Conservation (phyloP, 2,329 filamentous ascomycete species). For the Fusarium irregulare region DNA sequence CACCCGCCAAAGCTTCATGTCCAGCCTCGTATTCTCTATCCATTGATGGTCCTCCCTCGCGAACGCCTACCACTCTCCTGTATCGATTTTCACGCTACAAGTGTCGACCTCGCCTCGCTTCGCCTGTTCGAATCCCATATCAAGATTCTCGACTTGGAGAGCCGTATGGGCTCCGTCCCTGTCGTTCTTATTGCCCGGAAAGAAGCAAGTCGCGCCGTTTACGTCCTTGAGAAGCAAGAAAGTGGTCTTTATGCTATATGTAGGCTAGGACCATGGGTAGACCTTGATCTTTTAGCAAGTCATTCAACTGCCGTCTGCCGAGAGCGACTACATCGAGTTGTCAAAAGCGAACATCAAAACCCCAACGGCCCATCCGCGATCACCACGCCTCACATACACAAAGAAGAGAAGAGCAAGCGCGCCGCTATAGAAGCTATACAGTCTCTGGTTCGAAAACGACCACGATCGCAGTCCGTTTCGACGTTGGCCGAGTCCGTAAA, state of each 20-base stretch:
- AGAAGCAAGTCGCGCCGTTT: slow-evolving; percentile 64
- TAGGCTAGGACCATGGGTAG: slow-evolving; percentile 74
- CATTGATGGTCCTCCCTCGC: slow-evolving; percentile 71
- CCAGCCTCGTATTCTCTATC: slow-evolving; percentile 67
- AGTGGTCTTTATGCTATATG: slow-evolving; percentile 73
- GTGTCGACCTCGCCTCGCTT: slow-evolving; percentile 62
- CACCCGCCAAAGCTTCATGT: slow-evolving; percentile 64
- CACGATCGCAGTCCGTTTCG: slow-evolving; percentile 58
- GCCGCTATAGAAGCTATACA: slow-evolving; percentile 73
- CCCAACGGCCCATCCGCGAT: slow-evolving; percentile 43
- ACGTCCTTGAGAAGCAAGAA: slow-evolving; percentile 74
- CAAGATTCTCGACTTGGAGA: slow-evolving; percentile 72
- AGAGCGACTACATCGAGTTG: slow-evolving; percentile 45
- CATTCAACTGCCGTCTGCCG: slow-evolving; percentile 58
- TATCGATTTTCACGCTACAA: slow-evolving; percentile 66
- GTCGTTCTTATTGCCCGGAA: slow-evolving; percentile 71
- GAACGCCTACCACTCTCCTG: slow-evolving; percentile 69
- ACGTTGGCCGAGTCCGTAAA: slow-evolving; percentile 47
- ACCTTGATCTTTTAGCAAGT: slow-evolving; percentile 64
- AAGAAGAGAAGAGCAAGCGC: slow-evolving; percentile 65
- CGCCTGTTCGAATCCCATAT: slow-evolving; percentile 71
- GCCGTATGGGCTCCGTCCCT: slow-evolving; percentile 64
- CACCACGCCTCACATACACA: slow-evolving; percentile 60
- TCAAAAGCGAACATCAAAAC: slow-evolving; percentile 28
- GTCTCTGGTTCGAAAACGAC: slow-evolving; percentile 66